phyloP scores from a whole-genome alignment of 805 yeast species.

The Nakazawaea wyomingensis region DNA sequence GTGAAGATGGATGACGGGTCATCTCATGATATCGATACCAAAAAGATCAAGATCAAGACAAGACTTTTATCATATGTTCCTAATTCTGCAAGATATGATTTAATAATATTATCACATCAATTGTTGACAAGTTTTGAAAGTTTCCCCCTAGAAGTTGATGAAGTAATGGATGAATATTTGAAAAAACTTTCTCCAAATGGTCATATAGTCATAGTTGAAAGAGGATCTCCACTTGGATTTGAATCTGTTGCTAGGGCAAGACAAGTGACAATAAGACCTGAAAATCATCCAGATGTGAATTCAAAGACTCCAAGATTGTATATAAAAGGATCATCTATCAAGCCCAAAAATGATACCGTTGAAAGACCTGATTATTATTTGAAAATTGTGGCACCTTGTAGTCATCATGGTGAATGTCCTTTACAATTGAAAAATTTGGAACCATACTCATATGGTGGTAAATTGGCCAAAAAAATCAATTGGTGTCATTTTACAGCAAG shows the following conservation, averaged over 20 bases:
- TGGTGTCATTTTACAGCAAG: conserved; percentile 75
- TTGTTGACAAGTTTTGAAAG: conserved; percentile 52
- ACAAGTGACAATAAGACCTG: conserved; percentile 87
- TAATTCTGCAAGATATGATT: conserved; percentile 54
- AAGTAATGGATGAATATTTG: conserved; percentile 53
- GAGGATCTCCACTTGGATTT: conserved; percentile 88
- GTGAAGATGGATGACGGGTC: conserved; percentile 8
- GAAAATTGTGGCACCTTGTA: conserved; percentile 79
- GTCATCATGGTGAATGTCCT: conserved; percentile 85
- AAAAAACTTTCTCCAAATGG: conserved; percentile 72
- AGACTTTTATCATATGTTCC: conserved; percentile 52
- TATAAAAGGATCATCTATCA: conserved; percentile 41
- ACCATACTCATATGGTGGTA: conserved; percentile 53
- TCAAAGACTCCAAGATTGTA: conserved; percentile 72
- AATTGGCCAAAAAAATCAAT: conserved; percentile 36
- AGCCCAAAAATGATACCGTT: conserved; percentile 33
- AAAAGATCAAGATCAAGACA: conserved; percentile 48
- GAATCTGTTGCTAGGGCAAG: conserved; percentile 88
- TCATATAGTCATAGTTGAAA: conserved; percentile 69
- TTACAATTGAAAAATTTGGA: conserved; percentile 73
- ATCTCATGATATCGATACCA: conserved; percentile 42
- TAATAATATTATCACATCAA: conserved; percentile 81
- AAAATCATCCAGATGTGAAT: conserved; percentile 36
- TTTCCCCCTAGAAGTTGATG: conserved; percentile 73
- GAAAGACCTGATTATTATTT: conserved; percentile 43